Base-by-base conservation (phyloP, 192 early-diverging fungal species). In the Geranomyces variabilis region DNA sequence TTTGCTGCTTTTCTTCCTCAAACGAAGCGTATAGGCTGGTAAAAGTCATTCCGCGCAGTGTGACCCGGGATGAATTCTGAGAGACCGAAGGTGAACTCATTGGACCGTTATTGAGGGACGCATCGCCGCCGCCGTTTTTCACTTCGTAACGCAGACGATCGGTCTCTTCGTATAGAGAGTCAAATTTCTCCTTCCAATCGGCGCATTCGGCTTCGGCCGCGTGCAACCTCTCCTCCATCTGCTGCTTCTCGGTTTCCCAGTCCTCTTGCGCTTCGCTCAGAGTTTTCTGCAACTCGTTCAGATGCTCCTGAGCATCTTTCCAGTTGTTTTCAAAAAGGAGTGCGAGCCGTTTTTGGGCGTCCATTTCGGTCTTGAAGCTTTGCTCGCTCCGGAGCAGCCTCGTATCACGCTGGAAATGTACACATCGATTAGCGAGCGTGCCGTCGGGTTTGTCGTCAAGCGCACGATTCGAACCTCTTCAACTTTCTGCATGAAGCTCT, bases 331-430 rank as follows among this genome's bases (percentile, higher is more conserved):
- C 46, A 43, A 83, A 90, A 43, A 90, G 81, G 13, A 79, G 83
- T 24, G 83, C 82, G 31, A 90, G 79, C 57, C 83, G 81, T 59
- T 83, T 84, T 71, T 90, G 91, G 4, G 85, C 80, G 14, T 79
- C 82, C 85, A 90, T 90, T 59, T 92, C 91, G 64, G 74, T 80
- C 28, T 81, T 77, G 77, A 90, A 92, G 63, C 86, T 79, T 59
- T 84, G 81, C 47, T 90, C 84, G 9, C 80, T 63, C 9, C 61
- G 63, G 30, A 80, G 67, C 9, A 77, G 33, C 15, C 65, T 64
- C 43, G 69, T 60, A 60, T 77, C 69, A 8, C 59, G 19, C 68
- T 75, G 56, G 3, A 22, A 19, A 29, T 8, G 33, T 28, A 15
- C 3, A 60, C 4, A 15, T 17, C 4, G 51, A 24, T 53, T 53